Evolutionary conservation across 495 filamentous ascomycete species (phyloP).

Genomic region (Rusavskia elegans): DNA sequence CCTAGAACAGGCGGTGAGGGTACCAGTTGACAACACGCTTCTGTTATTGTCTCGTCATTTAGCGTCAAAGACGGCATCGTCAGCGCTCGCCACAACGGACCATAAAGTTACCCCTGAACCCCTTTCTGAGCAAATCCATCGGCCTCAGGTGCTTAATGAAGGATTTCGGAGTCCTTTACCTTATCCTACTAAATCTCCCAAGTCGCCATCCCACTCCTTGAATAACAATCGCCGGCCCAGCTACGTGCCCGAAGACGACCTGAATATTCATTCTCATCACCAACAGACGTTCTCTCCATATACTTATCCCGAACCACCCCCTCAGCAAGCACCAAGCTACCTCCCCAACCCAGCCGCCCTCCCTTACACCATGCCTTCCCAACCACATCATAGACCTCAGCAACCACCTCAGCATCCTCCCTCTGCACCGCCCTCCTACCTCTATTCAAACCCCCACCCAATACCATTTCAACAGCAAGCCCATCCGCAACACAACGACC

Average conservation of each 20-base stretch:
- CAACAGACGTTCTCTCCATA: not conserved
- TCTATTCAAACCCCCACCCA: not conserved
- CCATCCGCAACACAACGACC: not conserved
- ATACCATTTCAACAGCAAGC: not conserved
- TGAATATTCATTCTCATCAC: not conserved
- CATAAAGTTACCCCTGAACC: slow-evolving; percentile 1
- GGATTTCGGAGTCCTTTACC: not conserved
- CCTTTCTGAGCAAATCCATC: not conserved
- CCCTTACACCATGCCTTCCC: slow-evolving; percentile 4
- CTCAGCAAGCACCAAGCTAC: not conserved
- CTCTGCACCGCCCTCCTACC: not conserved
- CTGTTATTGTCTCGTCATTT: slow-evolving; percentile 14
- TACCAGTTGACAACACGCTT: slow-evolving; percentile 17
- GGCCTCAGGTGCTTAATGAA: not conserved
- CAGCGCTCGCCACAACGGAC: not conserved
- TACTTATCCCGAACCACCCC: slow-evolving; percentile 4
- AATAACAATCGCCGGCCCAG: not conserved
- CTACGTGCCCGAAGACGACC: not conserved
- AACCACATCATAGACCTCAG: slow-evolving; percentile 1
- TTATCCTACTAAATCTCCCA: not conserved
- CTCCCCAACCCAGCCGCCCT: slow-evolving; percentile 2
- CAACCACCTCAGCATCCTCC: slow-evolving; percentile 1
- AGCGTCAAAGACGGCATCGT: slow-evolving; percentile 6
- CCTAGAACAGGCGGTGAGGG: slow-evolving; percentile 17
- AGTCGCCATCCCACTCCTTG: not conserved